Evolutionary conservation across 805 yeast genomes (phyloP), one percentile per base, ranked within the genome.

Genomic region (Candida tallmaniae): DNA sequence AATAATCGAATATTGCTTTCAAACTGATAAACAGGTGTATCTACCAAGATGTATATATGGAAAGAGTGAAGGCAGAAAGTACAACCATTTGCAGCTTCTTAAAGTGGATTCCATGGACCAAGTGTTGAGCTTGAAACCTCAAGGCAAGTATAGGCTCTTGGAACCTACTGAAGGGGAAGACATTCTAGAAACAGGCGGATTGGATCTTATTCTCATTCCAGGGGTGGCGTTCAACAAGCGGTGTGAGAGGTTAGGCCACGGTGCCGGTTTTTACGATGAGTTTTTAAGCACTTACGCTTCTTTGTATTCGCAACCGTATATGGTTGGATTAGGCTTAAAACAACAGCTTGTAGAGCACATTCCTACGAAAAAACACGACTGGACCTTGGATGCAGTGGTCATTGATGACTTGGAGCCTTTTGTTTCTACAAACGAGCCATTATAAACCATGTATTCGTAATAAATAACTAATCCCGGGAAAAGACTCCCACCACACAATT

Each of bases 221-320:
- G 97, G 95, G 0, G 80, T 90, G 2, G 96, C 85, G 1, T 89
- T 85, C 55, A 72, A 84, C 1, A 44, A 18, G 4, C 38, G 39
- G 1, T 58, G 78, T 15, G 54, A 64, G 9, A 55, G 98, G 35
- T 53, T 90, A 34, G 98, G 98, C 1, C 95, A 87, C 53, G 98
- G 98, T 1, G 90, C 80, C 4, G 98, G 97, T 0, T 88, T 76
- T 55, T 90, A 93, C 54, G 98, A 90, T 54, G 86, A 81, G 47
- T 68, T 50, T 51, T 58, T 60, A 21, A 44, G 25, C 28, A 45
- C 37, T 16, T 52, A 57, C 37, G 12, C 29, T 10, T 48, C 46
- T 29, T 46, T 43, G 35, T 41, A 47, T 4, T 38, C 39, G 15
- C 43, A 29, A 12, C 82, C 83, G 0, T 53, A 51, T 23, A 46